Evolutionary conservation across 352 stramenopile species (phyloP).

Genomic region (Pythium phragmiticola): DNA sequence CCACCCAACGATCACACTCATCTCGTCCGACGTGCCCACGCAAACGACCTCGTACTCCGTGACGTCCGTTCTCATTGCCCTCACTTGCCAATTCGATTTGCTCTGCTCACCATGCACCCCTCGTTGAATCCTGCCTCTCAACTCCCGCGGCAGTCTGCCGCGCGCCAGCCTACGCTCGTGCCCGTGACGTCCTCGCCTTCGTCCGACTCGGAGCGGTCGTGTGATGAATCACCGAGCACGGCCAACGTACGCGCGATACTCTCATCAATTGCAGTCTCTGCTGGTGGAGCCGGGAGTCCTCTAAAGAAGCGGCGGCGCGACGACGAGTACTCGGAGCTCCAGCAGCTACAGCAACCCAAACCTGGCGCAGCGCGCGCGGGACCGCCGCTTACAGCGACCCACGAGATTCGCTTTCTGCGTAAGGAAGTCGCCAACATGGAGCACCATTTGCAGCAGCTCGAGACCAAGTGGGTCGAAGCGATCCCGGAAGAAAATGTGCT

Average conservation of each 20-base stretch:
- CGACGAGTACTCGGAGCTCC: slow-evolving; percentile 18
- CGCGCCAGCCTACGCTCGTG: slow-evolving; percentile 7
- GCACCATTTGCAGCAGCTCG: slow-evolving; percentile 37
- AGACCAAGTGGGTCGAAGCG: slow-evolving; percentile 41
- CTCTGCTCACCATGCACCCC: not conserved
- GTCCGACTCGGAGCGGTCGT: slow-evolving; percentile 16
- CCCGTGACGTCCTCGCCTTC: slow-evolving; percentile 1
- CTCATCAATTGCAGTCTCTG: slow-evolving; percentile 17
- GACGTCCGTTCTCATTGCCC: no score
- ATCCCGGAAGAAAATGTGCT: slow-evolving; percentile 38
- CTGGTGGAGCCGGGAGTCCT: slow-evolving; percentile 1
- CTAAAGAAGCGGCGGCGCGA: slow-evolving; percentile 23
- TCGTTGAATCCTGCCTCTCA: not conserved
- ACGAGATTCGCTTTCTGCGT: slow-evolving; percentile 51
- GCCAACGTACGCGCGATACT: slow-evolving; percentile 21
- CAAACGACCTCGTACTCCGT: no score
- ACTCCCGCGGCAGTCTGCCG: not conserved
- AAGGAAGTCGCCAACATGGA: slow-evolving; percentile 46
- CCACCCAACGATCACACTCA: no score
- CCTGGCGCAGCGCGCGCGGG: not conserved
- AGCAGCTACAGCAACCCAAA: slow-evolving; percentile 21
- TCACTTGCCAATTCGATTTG: no score
- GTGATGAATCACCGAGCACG: not conserved
- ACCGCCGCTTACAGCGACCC: slow-evolving; percentile 26
- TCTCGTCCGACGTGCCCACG: no score